phyloP scores from a whole-genome alignment of 768 basidiomycete species.

The Amanita molliuscula region DNA sequence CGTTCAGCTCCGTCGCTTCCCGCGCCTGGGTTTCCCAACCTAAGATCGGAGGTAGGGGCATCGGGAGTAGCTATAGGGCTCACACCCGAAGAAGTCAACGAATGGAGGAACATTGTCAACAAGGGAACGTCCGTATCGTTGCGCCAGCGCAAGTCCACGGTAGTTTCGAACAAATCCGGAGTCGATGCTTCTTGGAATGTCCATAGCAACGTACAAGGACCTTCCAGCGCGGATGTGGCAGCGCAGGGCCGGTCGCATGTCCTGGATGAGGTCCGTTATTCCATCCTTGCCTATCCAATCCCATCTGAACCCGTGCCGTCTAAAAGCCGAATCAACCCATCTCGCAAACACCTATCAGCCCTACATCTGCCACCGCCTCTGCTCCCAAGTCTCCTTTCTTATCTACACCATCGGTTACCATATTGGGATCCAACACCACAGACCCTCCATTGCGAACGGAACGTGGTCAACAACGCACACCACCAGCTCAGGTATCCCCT shows the following conservation, averaged over 20 bases:
- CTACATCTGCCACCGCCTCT: neutral
- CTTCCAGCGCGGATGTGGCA: neutral
- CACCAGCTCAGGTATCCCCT: neutral
- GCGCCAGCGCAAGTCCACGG: neutral
- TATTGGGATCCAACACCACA: neutral
- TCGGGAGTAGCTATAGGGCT: neutral
- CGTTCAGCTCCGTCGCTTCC: neutral
- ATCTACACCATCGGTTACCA: neutral
- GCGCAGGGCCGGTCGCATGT: neutral
- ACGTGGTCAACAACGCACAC: neutral
- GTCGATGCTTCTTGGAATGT: neutral
- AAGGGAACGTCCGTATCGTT: neutral
- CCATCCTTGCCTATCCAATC: neutral
- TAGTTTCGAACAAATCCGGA: neutral
- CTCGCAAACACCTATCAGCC: neutral
- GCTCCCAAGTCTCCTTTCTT: neutral
- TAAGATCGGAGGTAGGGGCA: neutral
- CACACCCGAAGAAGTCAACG: constrained; percentile 1
- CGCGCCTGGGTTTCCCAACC: neutral
- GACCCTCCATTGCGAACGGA: neutral
- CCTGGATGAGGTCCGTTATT: constrained; percentile 2
- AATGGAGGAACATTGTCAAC: neutral
- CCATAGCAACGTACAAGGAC: neutral
- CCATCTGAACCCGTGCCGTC: neutral
- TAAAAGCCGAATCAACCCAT: constrained; percentile 2